These are phyloP conservation scores for Neonectria hederae DNA, from an alignment of 2,329 filamentous ascomycete species.

Conservation along the genomic window DNA sequence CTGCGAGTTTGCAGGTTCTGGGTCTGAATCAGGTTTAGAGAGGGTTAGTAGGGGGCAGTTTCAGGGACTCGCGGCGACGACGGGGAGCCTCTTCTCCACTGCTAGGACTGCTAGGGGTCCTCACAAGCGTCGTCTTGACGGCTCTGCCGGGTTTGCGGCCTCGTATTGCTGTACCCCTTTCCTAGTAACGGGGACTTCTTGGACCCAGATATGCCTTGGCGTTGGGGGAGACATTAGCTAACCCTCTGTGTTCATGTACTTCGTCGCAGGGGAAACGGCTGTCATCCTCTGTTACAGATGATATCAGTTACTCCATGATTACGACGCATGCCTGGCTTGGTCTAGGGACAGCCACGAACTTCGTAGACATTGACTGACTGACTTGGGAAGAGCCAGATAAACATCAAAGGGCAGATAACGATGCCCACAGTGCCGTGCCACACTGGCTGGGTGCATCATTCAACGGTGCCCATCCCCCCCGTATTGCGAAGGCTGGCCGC, in stretches of 20 bases:
- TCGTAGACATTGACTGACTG: not conserved
- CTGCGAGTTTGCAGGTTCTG: conserved; percentile 13
- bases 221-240: not conserved
- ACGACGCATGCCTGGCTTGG: conserved; percentile 2
- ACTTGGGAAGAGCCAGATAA: not conserved
- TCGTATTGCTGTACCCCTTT: conserved; percentile 6
- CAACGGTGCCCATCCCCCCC: not conserved
- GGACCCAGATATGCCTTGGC: not conserved
- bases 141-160: not conserved
- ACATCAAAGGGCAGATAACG: conserved; percentile 7
- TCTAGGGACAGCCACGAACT: not conserved
- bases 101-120: not conserved
- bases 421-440: not conserved
- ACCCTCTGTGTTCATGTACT: not conserved
- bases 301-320: conserved; percentile 18
- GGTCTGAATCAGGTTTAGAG: conserved; percentile 20
- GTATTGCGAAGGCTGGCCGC: not conserved
- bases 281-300: not conserved
- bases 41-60: conserved; percentile 25
- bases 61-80: conserved; percentile 23
- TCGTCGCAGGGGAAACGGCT: not conserved
- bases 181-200: not conserved
- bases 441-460: not conserved
- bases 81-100: conserved; percentile 3
- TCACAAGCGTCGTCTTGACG: not conserved